These are phyloP conservation scores for Eimeria tenella DNA, from an alignment of 169 alveolate species.

Conservation along the genomic window DNA sequence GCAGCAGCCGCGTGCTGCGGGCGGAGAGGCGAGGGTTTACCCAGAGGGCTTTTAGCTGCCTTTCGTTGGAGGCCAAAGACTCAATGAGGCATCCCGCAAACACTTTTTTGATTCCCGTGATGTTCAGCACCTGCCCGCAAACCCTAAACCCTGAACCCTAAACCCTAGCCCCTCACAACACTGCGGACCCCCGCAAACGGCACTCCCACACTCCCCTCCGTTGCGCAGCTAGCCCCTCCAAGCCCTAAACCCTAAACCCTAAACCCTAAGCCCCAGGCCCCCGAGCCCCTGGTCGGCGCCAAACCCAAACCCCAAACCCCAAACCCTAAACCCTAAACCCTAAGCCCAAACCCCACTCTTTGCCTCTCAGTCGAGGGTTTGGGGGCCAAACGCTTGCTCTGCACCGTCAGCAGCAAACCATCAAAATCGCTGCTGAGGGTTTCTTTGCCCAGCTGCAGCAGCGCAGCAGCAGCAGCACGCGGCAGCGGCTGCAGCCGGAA, in stretches of 20 bases:
- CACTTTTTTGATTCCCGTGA: slow-evolving; percentile 13
- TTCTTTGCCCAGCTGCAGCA: slow-evolving; percentile 32
- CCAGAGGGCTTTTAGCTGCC: slow-evolving; percentile 44
- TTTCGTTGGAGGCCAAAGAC: slow-evolving; percentile 39
- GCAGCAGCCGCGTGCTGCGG: slow-evolving; percentile 68
- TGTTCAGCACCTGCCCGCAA: slow-evolving; percentile 16
- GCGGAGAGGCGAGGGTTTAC: slow-evolving; percentile 50
- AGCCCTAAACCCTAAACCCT: neutral
- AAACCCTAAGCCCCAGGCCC: neutral
- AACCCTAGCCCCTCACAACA: too few relatives aligned
- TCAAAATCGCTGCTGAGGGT: slow-evolving; percentile 6
- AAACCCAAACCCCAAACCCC: too few relatives aligned
- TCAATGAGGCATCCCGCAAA: slow-evolving; percentile 43
- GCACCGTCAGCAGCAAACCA: slow-evolving; percentile 42
- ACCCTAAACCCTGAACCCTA: neutral
- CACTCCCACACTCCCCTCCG: neutral
- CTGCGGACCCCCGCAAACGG: too few relatives aligned
- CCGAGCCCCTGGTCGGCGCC: neutral
- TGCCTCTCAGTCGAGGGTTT: neutral
- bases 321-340: too few relatives aligned
- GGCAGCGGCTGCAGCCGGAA: slow-evolving; percentile 61
- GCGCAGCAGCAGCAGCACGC: slow-evolving; percentile 53
- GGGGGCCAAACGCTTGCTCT: slow-evolving; percentile 24
- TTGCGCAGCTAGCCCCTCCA: neutral
- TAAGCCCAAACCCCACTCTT: too few relatives aligned